phyloP scores from a whole-genome alignment of 495 filamentous ascomycete species.

The Penicillium roqueforti region DNA sequence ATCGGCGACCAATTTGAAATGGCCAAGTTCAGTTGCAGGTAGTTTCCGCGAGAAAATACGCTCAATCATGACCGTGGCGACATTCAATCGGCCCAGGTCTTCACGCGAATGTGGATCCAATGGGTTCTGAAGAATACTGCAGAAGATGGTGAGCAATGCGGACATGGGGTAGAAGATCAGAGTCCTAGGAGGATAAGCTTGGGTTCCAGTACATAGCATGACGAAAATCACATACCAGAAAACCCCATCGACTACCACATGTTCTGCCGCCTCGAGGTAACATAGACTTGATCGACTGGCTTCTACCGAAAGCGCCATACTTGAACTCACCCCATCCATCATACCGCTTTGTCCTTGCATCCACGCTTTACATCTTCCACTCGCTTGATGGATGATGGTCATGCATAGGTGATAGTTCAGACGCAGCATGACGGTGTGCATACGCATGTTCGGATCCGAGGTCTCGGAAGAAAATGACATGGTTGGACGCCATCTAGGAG shows the following conservation, averaged over 20 bases:
- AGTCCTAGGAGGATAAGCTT: slow-evolving; percentile 27
- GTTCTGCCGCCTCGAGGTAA: slow-evolving; percentile 39
- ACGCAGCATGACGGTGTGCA: slow-evolving; percentile 44
- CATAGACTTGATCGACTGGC: slow-evolving; percentile 49
- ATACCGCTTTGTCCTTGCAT: slow-evolving; percentile 32
- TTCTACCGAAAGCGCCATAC: slow-evolving; percentile 47
- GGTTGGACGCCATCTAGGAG: slow-evolving; percentile 39
- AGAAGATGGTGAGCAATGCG: slow-evolving; percentile 48
- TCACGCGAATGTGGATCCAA: slow-evolving; percentile 40
- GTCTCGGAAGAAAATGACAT: slow-evolving; percentile 38
- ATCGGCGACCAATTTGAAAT: slow-evolving; percentile 45
- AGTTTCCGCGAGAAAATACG: slow-evolving; percentile 37
- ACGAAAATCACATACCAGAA: slow-evolving; percentile 38
- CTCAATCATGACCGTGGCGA: slow-evolving; percentile 41
- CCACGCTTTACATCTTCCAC: slow-evolving; percentile 44
- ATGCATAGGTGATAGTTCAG: slow-evolving; percentile 51
- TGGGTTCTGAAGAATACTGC: slow-evolving; percentile 47
- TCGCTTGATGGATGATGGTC: slow-evolving; percentile 50
- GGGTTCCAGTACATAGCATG: not conserved
- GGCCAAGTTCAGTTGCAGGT: slow-evolving; percentile 39
- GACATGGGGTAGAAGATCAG: slow-evolving; percentile 52
- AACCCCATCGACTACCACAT: slow-evolving; percentile 39
- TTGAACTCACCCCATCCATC: slow-evolving; percentile 45
- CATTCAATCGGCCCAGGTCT: slow-evolving; percentile 39
- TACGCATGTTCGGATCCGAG: slow-evolving; percentile 34